These are phyloP conservation scores for Tieghemostelium lacteum DNA, from an alignment of 78 protist species.

Conservation along the genomic window DNA sequence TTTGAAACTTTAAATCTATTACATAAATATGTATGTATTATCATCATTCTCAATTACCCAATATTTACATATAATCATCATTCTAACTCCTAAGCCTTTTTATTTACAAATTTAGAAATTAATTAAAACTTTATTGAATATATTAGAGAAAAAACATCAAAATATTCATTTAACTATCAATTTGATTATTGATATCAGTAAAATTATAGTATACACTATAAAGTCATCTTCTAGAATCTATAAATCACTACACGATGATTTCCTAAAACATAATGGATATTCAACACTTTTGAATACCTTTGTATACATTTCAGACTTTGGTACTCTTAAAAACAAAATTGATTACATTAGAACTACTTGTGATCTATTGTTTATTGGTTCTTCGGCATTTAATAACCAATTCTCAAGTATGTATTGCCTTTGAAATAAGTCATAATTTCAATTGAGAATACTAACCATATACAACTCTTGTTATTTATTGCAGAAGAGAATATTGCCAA, in stretches of 20 bases:
- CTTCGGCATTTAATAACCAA: not conserved
- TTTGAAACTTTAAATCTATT: conserved; percentile 29
- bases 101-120: conserved; percentile 25
- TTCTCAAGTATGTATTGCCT: not conserved
- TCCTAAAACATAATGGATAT: conserved; percentile 35
- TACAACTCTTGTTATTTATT: not conserved
- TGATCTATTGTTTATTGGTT: conserved; percentile 33
- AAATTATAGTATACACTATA: conserved; percentile 41
- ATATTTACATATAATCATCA: too few relatives aligned
- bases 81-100: too few relatives aligned
- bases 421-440: not conserved
- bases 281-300: conserved; percentile 33
- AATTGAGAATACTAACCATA: not conserved
- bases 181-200: conserved; percentile 28
- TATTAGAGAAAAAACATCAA: conserved; percentile 24
- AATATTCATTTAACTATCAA: not conserved
- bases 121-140: conserved; percentile 39
- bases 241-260: conserved; percentile 42
- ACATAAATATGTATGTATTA: conserved; percentile 37
- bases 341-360: conserved; percentile 50
- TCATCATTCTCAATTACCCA: not conserved
- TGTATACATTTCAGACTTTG: conserved; percentile 49
- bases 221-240: conserved; percentile 39
- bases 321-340: conserved; percentile 39
- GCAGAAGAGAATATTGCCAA: conserved; percentile 34